These are phyloP conservation scores for Kokia cookei DNA, from an alignment of 441 rosid species.

Conservation along the genomic window DNA sequence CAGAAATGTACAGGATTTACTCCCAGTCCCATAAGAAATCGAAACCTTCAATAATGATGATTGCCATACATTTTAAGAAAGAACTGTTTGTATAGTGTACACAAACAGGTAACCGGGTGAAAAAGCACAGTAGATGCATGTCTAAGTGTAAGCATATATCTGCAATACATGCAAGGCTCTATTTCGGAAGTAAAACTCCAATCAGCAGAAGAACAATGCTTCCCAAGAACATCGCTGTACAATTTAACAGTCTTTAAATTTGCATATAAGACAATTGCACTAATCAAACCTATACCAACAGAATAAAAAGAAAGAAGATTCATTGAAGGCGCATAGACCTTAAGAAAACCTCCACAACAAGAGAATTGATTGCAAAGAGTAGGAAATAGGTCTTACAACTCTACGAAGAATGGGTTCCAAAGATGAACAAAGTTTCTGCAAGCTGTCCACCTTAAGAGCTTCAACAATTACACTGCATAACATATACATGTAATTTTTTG, in stretches of 20 bases:
- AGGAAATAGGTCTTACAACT: constrained; percentile 46
- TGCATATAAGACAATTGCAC: not conserved
- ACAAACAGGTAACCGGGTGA: not conserved
- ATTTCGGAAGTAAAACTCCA: not conserved
- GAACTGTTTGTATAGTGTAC: not conserved
- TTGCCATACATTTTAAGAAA: not conserved
- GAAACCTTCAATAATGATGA: not conserved
- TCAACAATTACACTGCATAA: constrained; percentile 70
- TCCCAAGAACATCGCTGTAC: not conserved
- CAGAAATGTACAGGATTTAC: not conserved
- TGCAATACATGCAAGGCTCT: not conserved
- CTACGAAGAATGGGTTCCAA: constrained; percentile 82
- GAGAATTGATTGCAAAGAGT: not conserved
- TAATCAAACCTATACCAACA: not conserved
- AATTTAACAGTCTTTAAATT: not conserved
- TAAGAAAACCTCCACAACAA: not conserved
- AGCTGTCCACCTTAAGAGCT: constrained; percentile 77
- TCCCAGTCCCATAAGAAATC: not conserved
- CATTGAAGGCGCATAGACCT: not conserved
- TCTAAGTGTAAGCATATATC: not conserved
- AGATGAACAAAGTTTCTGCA: constrained; percentile 79
- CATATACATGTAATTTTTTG: not conserved
- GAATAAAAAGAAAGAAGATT: not conserved
- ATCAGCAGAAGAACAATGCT: not conserved
- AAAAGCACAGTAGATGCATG: not conserved